phyloP scores from a whole-genome alignment of 345 rosid species.

The Balakata baccata region DNA sequence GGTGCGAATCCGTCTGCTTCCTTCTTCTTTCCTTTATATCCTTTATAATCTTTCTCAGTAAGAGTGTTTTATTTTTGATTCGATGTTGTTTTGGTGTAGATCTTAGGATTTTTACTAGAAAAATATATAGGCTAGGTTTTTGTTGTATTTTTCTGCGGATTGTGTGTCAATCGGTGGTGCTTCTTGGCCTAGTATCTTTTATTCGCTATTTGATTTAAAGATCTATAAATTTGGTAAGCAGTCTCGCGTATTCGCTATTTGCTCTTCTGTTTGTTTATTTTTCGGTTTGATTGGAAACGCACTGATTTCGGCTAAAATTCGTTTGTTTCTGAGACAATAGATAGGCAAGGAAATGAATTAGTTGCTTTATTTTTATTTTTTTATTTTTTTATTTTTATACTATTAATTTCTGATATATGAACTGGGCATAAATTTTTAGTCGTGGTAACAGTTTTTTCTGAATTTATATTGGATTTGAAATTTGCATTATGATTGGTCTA shows the following conservation, averaged over 20 bases:
- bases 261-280: background rate
- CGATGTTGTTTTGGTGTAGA: background rate
- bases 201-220: background rate
- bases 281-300: background rate
- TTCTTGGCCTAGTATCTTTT: background rate
- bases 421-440: background rate
- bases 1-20: conserved; percentile 23
- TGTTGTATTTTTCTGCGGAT: background rate
- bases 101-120: background rate
- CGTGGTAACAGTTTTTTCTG: background rate
- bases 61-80: background rate
- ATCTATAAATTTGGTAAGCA: conserved; percentile 26
- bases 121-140: background rate
- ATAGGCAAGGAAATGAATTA: background rate
- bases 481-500: background rate
- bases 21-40: background rate
- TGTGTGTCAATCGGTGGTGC: background rate
- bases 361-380: too few species aligned
- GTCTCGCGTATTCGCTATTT: background rate
- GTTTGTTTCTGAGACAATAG: background rate
- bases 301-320: background rate
- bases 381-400: background rate
- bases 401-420: background rate
- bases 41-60: background rate
- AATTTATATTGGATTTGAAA: background rate